Evolutionary conservation across 164 flowering plant genomes (phyloP), one percentile per base, ranked within the genome.

Genomic region (Kingdonia uniflora): DNA sequence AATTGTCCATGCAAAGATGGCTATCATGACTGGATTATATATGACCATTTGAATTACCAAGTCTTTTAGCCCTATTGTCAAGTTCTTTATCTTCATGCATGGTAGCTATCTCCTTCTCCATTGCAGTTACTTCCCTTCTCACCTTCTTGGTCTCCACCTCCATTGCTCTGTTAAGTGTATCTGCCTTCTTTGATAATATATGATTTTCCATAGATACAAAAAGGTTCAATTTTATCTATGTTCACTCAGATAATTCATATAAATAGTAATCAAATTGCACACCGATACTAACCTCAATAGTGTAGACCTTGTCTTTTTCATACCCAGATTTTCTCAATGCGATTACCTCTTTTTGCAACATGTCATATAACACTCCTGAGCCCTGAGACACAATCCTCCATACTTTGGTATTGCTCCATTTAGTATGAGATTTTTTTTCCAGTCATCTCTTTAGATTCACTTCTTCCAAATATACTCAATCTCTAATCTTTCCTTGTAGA

Each of bases 71-170:
- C 57, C 82, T 82, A 46, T 65, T 80, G 49, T 84, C 95, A 22
- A 84, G 95, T 42, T 80, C 95, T 67, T 82, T 90, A 11, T 85
- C 94, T 39, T 78, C 80, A 42, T 95, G 94, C 80, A 90, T 84
- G 48, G 97, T 86, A 70, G 95, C 80, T 42, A 90, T 87, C 71
- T 90, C 95, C 73, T 87, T 90, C 65, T 87, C 97, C 95, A 87
- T 90, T n/a, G 82, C 85, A 60, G 94, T 85, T 50, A 90, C 97
- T 68, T 90, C 97, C 57, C 97, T 82, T 69, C 95, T 74, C 97
- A 87, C 86, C 69, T 90, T 90, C 71, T 80, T 90, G 35, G 97
- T 91, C 75, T 90, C 97, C 54, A 90, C 89, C 66, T 90, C 97
- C 95, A 90, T 90, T 43, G 97, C 97, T 67, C 85, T 90, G 10